Percentiles rank a stretch among this genome's conserved stretches.
These are phyloP conservation scores for Nigrospora osmanthi DNA, from an alignment of 2,329 filamentous ascomycete genomes.

Conservation along the genomic window DNA sequence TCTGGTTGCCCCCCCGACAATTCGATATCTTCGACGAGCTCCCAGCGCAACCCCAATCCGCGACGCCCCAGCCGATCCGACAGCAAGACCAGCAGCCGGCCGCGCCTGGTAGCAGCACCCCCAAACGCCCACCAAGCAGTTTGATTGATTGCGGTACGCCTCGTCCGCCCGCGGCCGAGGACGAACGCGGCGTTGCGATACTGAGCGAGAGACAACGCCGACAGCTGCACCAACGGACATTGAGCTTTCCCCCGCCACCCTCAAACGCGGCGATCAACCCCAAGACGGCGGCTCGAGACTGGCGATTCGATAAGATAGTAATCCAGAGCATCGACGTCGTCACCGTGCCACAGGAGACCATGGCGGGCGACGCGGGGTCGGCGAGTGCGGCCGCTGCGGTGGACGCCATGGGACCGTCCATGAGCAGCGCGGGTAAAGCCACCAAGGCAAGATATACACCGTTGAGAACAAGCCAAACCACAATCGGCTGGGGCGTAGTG, in stretches of 20 bases:
- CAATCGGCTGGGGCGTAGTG: constrained; percentile 86
- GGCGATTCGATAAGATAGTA: constrained; percentile 71
- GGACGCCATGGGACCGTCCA: constrained; percentile 45
- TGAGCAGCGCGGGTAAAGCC: constrained; percentile 57
- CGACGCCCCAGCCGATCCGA: constrained; percentile 1
- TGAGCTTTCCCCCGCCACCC: constrained; percentile 33
- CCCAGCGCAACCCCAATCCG: constrained; percentile 36
- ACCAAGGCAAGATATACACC: constrained; percentile 78
- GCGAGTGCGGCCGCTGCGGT: constrained; percentile 36
- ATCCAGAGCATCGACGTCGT: constrained; percentile 76
- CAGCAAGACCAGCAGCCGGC: constrained; percentile 5
- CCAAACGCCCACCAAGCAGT: constrained; percentile 9
- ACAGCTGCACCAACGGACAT: constrained; percentile 24
- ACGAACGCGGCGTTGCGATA: constrained; percentile 27
- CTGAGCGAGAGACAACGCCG: constrained; percentile 30
- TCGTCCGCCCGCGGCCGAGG: constrained; percentile 21
- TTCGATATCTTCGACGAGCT: constrained; percentile 48
- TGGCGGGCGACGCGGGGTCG: constrained; percentile 27
- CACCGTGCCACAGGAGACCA: constrained; percentile 17
- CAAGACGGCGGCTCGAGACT: constrained; percentile 53
- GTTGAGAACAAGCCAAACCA: constrained; percentile 62
- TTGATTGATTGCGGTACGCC: constrained; percentile 44
- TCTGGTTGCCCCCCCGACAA: constrained; percentile 43
- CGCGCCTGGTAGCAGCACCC: neutral
- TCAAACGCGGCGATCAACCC: constrained; percentile 36